These are phyloP conservation scores for Penicillium subrubescens DNA, from an alignment of 495 filamentous ascomycete genomes.

Conservation along the genomic window DNA sequence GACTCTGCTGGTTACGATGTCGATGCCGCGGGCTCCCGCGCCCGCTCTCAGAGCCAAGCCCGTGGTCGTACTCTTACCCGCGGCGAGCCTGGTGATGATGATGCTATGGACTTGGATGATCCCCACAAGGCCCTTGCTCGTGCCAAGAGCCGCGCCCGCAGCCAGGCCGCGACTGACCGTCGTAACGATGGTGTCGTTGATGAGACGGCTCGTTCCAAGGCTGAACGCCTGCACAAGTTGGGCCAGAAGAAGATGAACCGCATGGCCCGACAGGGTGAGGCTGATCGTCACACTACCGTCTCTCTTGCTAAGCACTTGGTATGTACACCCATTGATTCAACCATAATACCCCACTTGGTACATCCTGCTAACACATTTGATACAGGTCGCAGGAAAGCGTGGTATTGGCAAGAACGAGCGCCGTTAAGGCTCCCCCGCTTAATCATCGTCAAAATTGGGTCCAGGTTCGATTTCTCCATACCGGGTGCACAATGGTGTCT, in stretches of 20 bases:
- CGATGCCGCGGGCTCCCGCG: constrained; percentile 68
- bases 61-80: constrained; percentile 62
- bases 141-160: constrained; percentile 77
- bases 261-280: constrained; percentile 94
- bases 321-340: constrained; percentile 35
- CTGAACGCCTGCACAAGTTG: constrained; percentile 82
- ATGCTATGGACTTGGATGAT: constrained; percentile 88
- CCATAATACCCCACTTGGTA: constrained; percentile 2
- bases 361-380: constrained; percentile 24
- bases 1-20: constrained; percentile 85
- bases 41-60: constrained; percentile 60
- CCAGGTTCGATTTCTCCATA: constrained; percentile 19
- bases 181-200: constrained; percentile 70
- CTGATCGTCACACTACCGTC: constrained; percentile 85
- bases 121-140: constrained; percentile 62
- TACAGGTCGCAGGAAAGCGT: constrained; percentile 59
- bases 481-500: constrained; percentile 41
- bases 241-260: constrained; percentile 98
- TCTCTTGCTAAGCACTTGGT: constrained; percentile 91
- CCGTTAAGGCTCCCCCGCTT: constrained; percentile 43
- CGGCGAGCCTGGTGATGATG: constrained; percentile 62
- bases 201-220: constrained; percentile 64
- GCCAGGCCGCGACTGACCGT: constrained; percentile 75
- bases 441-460: constrained; percentile 38
- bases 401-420: constrained; percentile 61